Conservation (phyloP, 192 early-diverging fungal species). For the Phlyctochytrium planicorne region DNA sequence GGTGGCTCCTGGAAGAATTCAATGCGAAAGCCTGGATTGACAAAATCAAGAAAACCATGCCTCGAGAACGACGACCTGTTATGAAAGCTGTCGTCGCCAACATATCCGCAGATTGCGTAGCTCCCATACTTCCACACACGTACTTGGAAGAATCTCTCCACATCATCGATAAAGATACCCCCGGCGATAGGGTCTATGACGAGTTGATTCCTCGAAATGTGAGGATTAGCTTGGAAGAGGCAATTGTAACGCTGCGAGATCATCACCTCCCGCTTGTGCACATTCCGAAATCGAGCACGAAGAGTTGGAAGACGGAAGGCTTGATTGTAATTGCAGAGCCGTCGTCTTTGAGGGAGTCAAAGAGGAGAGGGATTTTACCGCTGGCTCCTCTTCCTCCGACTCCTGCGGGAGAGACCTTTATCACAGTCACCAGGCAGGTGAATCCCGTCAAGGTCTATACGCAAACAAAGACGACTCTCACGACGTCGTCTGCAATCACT, state of each 20-base stretch:
- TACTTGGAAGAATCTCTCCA: constrained; percentile 48
- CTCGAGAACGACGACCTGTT: constrained; percentile 7
- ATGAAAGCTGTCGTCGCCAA: constrained; percentile 11
- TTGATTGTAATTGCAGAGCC: constrained; percentile 53
- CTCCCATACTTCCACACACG: constrained; percentile 25
- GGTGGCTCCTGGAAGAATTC: constrained; percentile 52
- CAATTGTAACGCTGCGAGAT: constrained; percentile 40
- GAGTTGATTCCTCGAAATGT: constrained; percentile 46
- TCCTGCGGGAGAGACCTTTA: neutral
- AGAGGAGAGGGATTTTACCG: constrained; percentile 33
- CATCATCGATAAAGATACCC: constrained; percentile 46
- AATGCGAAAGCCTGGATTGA: constrained; percentile 47
- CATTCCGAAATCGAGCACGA: constrained; percentile 14
- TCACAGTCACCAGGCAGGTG: constrained; percentile 38
- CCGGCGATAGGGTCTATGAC: constrained; percentile 40
- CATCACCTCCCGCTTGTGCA: constrained; percentile 38
- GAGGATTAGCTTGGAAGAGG: constrained; percentile 17
- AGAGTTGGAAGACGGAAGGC: constrained; percentile 43
- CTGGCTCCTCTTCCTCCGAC: constrained; percentile 21
- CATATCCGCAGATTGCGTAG: constrained; percentile 13
- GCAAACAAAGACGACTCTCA: constrained; percentile 32
- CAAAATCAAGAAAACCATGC: constrained; percentile 18
- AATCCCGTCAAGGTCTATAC: constrained; percentile 52
- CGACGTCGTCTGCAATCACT: constrained; percentile 11
- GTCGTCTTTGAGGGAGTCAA: constrained; percentile 22